Base-by-base conservation (phyloP, 306 rosid genomes). In the Cucumis cinereus region DNA sequence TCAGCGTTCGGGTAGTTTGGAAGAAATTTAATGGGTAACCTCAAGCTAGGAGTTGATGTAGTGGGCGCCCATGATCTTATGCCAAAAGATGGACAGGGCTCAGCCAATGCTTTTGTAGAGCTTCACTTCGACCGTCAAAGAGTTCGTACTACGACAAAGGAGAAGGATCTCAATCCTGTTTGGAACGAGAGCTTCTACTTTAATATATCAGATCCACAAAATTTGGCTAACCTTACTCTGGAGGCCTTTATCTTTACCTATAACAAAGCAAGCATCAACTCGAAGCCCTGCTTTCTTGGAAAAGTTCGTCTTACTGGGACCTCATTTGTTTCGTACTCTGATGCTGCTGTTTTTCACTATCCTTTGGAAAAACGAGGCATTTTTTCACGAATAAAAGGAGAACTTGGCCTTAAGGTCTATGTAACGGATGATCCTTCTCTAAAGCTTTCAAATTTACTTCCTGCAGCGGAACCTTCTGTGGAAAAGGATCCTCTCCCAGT, bases 151-250 rank as follows among this genome's bases (percentile, higher is more conserved):
- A 83, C 92, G 7, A 84, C 71, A 0, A 95, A 90, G 80, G 88
- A 90, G 20, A 88, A 82, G 76, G 99, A 95, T 78, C 83, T 85
- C 41, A 88, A 80, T 87, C 99, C 99, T 6, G 77, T 83, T 79
- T 95, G 98, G 98, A 90, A 92, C 9, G 99, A 95, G 64, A 85
- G 52, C 43, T 90, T 95, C 83, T 90, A 83, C 87, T 95, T 95
- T 89, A 89, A 87, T 81, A 84, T 92, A 62, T 78, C 96, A 26
- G 93, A 95, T 80, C 96, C 99, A 36, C 82, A 52, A 59, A 79
- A 72, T 61, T 74, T 95, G 35, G 23, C 87, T 49, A 81, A 28
- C 79, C 95, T 88, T 67, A 76, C 76, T 60, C 92, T 95, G 49
- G 99, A 95, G 58, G 97, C 91, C 62, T 64, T 0, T 41, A 47